Evolutionary conservation across 257 asterid genomes (phyloP), one percentile per base, ranked within the genome.

Genomic region (Fraxinus cuspidata): DNA sequence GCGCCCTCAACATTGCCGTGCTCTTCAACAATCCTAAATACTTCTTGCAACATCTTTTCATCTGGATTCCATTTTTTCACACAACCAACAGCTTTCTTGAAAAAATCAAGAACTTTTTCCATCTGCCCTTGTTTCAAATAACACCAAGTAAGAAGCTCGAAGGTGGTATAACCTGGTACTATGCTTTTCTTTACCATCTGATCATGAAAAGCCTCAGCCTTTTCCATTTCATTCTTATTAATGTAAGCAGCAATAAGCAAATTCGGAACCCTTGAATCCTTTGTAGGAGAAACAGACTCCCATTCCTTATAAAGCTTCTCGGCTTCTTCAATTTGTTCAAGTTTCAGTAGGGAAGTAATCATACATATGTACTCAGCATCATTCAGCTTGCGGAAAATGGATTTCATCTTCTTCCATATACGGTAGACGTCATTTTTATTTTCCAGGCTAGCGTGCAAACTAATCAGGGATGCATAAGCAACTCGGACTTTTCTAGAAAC

Each of bases 61-160:
- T 96, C 90, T 0, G 92, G 96, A 64, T 90, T 87, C 98, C 99
- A 93, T 71, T 87, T 85, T 79, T 88, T 87, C 31, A 93, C 97
- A 81, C 90, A 81, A 6, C 40, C 74, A 69, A 96, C 78, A n/a
- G 95, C 90, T 75, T 82, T 88, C 73, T 84, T 79, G 84, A 93
- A 93, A 78, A 84, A 93, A 21, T 86, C 92, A 0, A 92, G 81
- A 75, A 74, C 95, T 77, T 83, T 88, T 0, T 86, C 85, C 19
- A 81, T 60, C 82, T 82, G 79, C 79, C 81, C 81, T 77, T 79
- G 88, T 79, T 92, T 93, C 95, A 88, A 67, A 78, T 92, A 90
- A 75, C 97, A 97, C 87, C 88, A 82, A 12, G 98, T 90, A 23
- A 96, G 84, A 85, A 96, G 93, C 94, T 86, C 97, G 96, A 97